Percentiles rank a stretch among this genome's conserved stretches.
These are phyloP conservation scores for Scedosporium apiospermum DNA, from an alignment of 2,329 filamentous ascomycete species.

Conservation along the genomic window DNA sequence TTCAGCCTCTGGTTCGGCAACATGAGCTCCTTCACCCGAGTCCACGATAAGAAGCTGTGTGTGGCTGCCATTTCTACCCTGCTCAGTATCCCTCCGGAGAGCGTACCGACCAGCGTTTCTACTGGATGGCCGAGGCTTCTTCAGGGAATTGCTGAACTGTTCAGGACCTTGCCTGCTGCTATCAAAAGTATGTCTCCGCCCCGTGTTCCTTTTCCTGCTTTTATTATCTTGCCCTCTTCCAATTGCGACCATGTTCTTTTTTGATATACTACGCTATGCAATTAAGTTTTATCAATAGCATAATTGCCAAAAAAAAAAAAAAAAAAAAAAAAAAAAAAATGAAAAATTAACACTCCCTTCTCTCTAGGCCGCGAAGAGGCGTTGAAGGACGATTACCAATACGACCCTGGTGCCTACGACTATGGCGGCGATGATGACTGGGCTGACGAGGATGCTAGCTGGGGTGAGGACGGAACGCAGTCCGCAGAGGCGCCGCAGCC, in stretches of 20 bases:
- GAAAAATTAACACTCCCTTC: no score
- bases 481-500: conserved; percentile 61
- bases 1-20: conserved; percentile 97
- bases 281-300: no score
- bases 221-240: not conserved
- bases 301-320: no score
- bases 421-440: conserved; percentile 71
- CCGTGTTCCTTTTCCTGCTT: not conserved
- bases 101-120: conserved; percentile 86
- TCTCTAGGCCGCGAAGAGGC: conserved; percentile 74
- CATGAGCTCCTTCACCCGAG: conserved; percentile 85
- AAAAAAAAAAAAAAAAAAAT: no score
- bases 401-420: conserved; percentile 50
- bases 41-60: conserved; percentile 97
- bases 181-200: conserved; percentile 58
- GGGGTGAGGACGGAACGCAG: conserved; percentile 65
- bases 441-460: conserved; percentile 72
- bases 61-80: conserved; percentile 88
- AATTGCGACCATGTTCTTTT: no score
- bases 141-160: conserved; percentile 72
- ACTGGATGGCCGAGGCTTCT: conserved; percentile 91
- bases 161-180: conserved; percentile 81
- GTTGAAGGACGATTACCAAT: conserved; percentile 75
- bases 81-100: conserved; percentile 66
- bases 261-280: no score